Conservation (phyloP, 2,329 filamentous ascomycete genomes). For the Sporothrix humicola region DNA sequence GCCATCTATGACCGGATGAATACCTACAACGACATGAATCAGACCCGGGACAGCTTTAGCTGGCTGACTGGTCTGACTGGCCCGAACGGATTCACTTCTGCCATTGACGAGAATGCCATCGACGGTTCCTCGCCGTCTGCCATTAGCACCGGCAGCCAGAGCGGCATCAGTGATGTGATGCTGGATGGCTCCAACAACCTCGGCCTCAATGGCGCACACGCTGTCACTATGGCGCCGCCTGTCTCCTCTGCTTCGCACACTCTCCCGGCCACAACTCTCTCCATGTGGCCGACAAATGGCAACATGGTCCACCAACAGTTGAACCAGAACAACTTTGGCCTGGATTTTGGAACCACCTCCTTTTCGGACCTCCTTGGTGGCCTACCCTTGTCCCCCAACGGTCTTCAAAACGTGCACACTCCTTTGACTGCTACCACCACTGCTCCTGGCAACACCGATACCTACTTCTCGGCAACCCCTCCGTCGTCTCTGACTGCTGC, state of each 20-base stretch:
- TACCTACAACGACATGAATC: slow-evolving; percentile 42
- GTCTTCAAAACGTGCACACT: slow-evolving; percentile 3
- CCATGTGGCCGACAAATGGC: slow-evolving; percentile 69
- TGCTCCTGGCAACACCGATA: slow-evolving; percentile 58
- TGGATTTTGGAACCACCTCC: slow-evolving; percentile 75
- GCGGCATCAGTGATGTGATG: slow-evolving; percentile 89
- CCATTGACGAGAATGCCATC: slow-evolving; percentile 74
- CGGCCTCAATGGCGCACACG: background rate
- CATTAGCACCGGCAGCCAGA: slow-evolving; percentile 93
- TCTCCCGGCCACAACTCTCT: slow-evolving; percentile 37
- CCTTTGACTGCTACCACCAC: background rate
- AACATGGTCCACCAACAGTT: slow-evolving; percentile 68
- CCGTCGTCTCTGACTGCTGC: slow-evolving; percentile 75
- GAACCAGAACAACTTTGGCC: slow-evolving; percentile 69
- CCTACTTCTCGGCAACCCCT: slow-evolving; percentile 75
- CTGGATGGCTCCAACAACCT: slow-evolving; percentile 76
- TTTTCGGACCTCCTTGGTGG: slow-evolving; percentile 78
- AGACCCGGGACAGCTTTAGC: slow-evolving; percentile 73
- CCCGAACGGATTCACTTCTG: slow-evolving; percentile 69
- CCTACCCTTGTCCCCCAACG: slow-evolving; percentile 76
- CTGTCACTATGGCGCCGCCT: slow-evolving; percentile 52
- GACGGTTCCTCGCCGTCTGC: slow-evolving; percentile 95
- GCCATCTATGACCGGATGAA: slow-evolving; percentile 47
- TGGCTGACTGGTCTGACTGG: slow-evolving; percentile 84
- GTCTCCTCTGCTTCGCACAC: slow-evolving; percentile 50